Evolutionary conservation across 805 yeast species (phyloP).

Genomic region (Myxozyma melibiosi): DNA sequence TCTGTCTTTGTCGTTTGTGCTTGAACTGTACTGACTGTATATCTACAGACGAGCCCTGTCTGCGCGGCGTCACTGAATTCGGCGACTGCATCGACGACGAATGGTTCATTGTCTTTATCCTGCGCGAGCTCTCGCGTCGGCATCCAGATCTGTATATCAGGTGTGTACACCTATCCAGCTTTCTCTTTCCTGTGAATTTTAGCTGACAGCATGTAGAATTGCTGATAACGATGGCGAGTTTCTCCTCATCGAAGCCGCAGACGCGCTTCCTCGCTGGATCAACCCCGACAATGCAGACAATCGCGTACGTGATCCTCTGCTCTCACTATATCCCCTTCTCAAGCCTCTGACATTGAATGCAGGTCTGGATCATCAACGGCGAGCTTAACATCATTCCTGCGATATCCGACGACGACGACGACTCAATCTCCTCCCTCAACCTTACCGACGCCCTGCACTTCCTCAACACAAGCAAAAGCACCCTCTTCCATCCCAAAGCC

Average conservation of each 20-base stretch:
- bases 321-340: neutral
- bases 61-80: conserved; percentile 37
- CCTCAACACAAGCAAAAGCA: neutral
- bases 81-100: conserved; percentile 43
- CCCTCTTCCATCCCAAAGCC: conserved; percentile 4
- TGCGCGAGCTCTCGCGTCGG: conserved; percentile 31
- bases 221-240: conserved; percentile 62
- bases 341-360: conserved; percentile 43
- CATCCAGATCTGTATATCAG: conserved; percentile 27
- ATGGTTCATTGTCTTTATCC: conserved; percentile 39
- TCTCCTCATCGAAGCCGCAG: conserved; percentile 53
- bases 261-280: conserved; percentile 52
- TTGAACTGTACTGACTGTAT: neutral
- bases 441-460: conserved; percentile 5
- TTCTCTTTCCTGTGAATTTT: neutral
- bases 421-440: neutral
- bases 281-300: conserved; percentile 52
- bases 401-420: neutral
- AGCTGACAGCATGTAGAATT: conserved; percentile 16
- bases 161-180: conserved; percentile 14
- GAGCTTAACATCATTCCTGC: conserved; percentile 30
- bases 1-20: neutral
- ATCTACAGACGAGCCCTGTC: conserved; percentile 29
- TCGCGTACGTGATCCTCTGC: conserved; percentile 41
- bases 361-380: conserved; percentile 38